Evolutionary conservation across 1,284 basidiomycete species (phyloP), one percentile per base, ranked within the genome.

Genomic region (Trichosporon sp.): DNA sequence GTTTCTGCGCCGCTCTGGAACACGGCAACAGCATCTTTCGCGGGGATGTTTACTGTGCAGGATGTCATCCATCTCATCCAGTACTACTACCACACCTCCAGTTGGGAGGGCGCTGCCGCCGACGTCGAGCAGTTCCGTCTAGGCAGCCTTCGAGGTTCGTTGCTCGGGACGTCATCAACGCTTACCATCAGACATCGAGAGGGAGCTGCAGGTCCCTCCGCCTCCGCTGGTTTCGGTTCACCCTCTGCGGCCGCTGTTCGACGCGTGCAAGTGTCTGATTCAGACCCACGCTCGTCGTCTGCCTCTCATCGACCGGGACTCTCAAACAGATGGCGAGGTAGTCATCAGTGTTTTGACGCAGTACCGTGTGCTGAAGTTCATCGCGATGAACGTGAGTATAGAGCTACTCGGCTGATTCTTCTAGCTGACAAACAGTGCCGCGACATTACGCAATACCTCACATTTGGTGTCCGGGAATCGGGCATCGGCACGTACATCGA

Each of bases 1-100:
- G 95, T 99, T 5, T 98, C 95, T 4, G 96, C 96, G 3, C 95
- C 96, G 3, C 83, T 99, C n/a, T 99, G 95, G 91, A 94, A 95
- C 82, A 94, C 92, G 76, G 89, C 92, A 66, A 87, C 86, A 66
- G 93, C 91, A 1, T 86, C 85, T 60, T 97, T 97, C 73, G 91
- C 91, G 3, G 80, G 94, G 67, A 96, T 97, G 93, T 89, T 96
- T 73, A 97, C 94, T 8, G 91, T 96, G 13, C 86, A 92, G 65
- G 94, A 96, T 77, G 92, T 96, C 76, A 95, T 96, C 67, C 94
- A 96, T 77, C 86, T 97, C 66, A 97, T 97, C 67, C 94, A 97
- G 75, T 95, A 93, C 81, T 97, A 96, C 81, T 95, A 95, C 78
- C 86, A 89, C 62, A 84, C 81, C 4, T 89, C 89, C 16, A 86